These are phyloP conservation scores for Ascochyta fabae DNA, from an alignment of 2,329 filamentous ascomycete species.

Conservation along the genomic window DNA sequence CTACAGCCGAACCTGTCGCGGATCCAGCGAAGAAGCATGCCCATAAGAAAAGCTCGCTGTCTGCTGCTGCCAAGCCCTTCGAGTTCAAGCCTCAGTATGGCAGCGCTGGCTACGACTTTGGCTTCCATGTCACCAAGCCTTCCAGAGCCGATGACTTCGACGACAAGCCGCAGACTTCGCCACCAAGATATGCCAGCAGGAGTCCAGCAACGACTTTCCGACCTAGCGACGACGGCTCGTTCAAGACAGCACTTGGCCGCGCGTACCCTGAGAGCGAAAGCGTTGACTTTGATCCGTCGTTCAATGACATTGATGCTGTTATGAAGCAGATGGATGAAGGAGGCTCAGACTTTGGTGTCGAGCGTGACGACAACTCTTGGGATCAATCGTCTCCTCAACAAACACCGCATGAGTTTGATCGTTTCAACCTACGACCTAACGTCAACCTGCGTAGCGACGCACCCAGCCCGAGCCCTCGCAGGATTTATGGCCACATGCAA, in stretches of 20 bases:
- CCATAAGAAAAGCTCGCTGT: slow-evolving; percentile 63
- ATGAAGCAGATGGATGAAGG: slow-evolving; percentile 84
- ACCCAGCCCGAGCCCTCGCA: slow-evolving; percentile 74
- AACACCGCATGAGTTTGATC: slow-evolving; percentile 44
- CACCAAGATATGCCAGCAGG: slow-evolving; percentile 37
- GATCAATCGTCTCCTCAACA: slow-evolving; percentile 43
- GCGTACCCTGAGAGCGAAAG: slow-evolving; percentile 48
- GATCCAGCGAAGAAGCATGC: slow-evolving; percentile 37
- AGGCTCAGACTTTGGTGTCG: slow-evolving; percentile 76
- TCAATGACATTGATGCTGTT: slow-evolving; percentile 89
- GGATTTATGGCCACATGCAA: slow-evolving; percentile 48
- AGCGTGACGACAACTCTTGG: slow-evolving; percentile 62
- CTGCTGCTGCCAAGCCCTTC: slow-evolving; percentile 75
- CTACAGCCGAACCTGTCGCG: slow-evolving; percentile 39
- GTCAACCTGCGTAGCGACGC: slow-evolving; percentile 68
- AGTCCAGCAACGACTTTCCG: slow-evolving; percentile 50
- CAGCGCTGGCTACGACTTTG: slow-evolving; percentile 45
- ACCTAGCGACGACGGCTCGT: slow-evolving; percentile 50
- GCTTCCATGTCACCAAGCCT: slow-evolving; percentile 49
- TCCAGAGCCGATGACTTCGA: slow-evolving; percentile 28
- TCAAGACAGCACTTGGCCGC: slow-evolving; percentile 45
- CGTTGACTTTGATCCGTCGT: slow-evolving; percentile 56
- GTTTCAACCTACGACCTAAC: slow-evolving; percentile 40
- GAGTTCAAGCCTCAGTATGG: slow-evolving; percentile 51
- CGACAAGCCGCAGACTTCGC: slow-evolving; percentile 20